A percentile compares a stretch with the other conserved stretches of the same genome.
phyloP scores from a whole-genome alignment of 2,329 filamentous ascomycete genomes.

The Cordyceps militaris region DNA sequence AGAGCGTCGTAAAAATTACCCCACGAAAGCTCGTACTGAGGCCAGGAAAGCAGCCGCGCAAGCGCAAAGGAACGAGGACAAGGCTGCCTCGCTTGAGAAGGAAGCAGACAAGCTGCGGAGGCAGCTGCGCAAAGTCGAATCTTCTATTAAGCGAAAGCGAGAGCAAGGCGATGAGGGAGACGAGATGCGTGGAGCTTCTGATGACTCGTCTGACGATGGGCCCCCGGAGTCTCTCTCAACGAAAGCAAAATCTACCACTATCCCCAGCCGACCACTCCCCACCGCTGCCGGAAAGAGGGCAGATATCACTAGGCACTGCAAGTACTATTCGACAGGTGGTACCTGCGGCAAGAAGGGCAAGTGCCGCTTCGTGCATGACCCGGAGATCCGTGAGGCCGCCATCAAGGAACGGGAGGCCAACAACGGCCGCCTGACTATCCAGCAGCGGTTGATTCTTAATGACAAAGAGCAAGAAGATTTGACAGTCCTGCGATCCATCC shows the following conservation, averaged over 20 bases:
- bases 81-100: constrained; percentile 53
- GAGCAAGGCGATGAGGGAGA: constrained; percentile 61
- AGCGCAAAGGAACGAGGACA: constrained; percentile 46
- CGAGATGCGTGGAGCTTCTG: constrained; percentile 51
- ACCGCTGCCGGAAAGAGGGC: constrained; percentile 48
- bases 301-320: constrained; percentile 59
- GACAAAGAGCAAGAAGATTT: constrained; percentile 63
- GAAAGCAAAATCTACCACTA: constrained; percentile 22
- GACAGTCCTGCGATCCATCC: constrained; percentile 57
- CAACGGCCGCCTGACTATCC: constrained; percentile 57
- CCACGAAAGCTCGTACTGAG: constrained; percentile 64
- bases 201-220: constrained; percentile 49
- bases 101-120: constrained; percentile 56
- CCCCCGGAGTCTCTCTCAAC: constrained; percentile 50
- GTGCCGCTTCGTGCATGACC: constrained; percentile 65
- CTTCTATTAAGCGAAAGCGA: constrained; percentile 61
- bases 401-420: constrained; percentile 58
- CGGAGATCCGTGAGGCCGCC: constrained; percentile 54
- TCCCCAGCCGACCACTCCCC: constrained; percentile 26
- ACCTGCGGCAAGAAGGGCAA: constrained; percentile 67
- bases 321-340: constrained; percentile 63
- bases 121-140: constrained; percentile 64
- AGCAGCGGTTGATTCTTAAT: constrained; percentile 58
- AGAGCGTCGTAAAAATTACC: constrained; percentile 72
- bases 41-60: constrained; percentile 50